These are phyloP conservation scores for Tuber umbilicatum DNA, from an alignment of 495 filamentous ascomycete species.

Conservation along the genomic window DNA sequence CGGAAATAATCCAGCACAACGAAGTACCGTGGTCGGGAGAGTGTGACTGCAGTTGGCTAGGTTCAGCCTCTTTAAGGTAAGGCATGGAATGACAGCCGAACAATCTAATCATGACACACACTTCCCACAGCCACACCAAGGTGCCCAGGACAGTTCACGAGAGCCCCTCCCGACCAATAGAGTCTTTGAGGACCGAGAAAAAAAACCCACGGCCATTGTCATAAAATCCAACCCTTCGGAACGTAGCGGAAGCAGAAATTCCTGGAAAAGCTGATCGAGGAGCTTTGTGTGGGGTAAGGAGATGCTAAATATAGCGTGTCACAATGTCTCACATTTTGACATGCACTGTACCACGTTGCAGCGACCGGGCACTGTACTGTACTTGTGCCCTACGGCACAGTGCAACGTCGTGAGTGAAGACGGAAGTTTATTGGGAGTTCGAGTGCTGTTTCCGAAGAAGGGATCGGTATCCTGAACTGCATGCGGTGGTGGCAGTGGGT, in stretches of 20 bases:
- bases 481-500: neutral
- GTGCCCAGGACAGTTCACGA: neutral
- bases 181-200: neutral
- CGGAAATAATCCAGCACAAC: too few relatives aligned
- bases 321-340: neutral
- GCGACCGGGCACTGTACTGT: neutral
- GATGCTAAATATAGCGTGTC: neutral
- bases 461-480: neutral
- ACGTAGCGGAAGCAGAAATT: too few relatives aligned
- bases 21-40: too few relatives aligned
- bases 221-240: neutral
- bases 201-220: neutral
- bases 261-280: neutral
- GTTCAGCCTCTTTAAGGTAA: too few relatives aligned
- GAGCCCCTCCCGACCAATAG: neutral
- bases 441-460: neutral
- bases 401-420: too few relatives aligned
- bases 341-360: neutral
- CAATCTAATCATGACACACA: too few relatives aligned
- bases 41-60: too few relatives aligned
- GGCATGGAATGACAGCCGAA: too few relatives aligned
- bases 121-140: too few relatives aligned
- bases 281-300: neutral
- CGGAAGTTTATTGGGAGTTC: too few relatives aligned
- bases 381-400: neutral